Conservation (phyloP, 768 basidiomycete species). For the Naematelia encephala region DNA sequence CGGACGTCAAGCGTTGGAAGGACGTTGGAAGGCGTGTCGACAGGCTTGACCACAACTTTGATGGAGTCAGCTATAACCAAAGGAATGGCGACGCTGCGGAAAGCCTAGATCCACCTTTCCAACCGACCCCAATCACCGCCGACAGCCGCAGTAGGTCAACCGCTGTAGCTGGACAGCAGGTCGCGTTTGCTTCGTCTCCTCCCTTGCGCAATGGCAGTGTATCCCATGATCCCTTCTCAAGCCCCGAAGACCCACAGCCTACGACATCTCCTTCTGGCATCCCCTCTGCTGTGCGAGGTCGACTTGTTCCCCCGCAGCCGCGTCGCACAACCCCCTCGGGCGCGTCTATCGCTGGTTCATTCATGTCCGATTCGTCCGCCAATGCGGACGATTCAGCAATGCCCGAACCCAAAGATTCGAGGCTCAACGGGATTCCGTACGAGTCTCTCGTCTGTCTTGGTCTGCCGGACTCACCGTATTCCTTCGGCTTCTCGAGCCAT, state of each 20-base stretch:
- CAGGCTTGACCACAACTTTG: conserved; percentile 25
- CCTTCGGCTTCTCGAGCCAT: conserved; percentile 35
- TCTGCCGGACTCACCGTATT: conserved; percentile 44
- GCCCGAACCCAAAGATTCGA: conserved; percentile 39
- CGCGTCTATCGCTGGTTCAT: conserved; percentile 35
- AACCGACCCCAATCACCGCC: conserved; percentile 4
- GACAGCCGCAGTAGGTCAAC: conserved; percentile 12
- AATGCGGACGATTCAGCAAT: conserved; percentile 16
- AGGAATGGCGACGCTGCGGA: conserved; percentile 9
- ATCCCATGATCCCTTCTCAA: background rate
- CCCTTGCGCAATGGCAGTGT: conserved; percentile 11
- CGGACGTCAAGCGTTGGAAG: conserved; percentile 76
- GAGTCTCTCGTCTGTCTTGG: conserved; percentile 51
- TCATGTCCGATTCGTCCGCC: conserved; percentile 36
- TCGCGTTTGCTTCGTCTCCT: conserved; percentile 42
- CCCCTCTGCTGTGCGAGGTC: conserved; percentile 21
- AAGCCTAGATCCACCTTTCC: conserved; percentile 13
- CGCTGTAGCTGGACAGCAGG: conserved; percentile 32
- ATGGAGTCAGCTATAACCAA: conserved; percentile 22
- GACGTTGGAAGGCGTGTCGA: conserved; percentile 53
- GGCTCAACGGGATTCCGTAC: conserved; percentile 63
- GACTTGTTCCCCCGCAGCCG: conserved; percentile 17
- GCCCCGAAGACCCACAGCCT: background rate
- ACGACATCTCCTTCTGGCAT: conserved; percentile 22
- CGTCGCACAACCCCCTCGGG: conserved; percentile 35